phyloP scores from a whole-genome alignment of 2,329 filamentous ascomycete genomes.

The Cadophora gregata region DNA sequence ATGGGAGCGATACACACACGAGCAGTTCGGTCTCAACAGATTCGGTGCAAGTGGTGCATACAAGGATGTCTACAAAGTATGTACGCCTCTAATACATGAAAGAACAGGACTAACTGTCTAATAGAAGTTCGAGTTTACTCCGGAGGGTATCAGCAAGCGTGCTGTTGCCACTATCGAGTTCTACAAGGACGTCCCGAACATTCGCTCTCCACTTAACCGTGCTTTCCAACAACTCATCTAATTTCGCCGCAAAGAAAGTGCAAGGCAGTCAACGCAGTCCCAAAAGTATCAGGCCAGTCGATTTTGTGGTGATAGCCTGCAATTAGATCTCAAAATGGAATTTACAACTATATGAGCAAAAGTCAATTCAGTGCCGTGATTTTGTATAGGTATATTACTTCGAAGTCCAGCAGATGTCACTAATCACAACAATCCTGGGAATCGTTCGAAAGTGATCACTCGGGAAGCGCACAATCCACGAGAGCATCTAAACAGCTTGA shows the following conservation, averaged over 20 bases:
- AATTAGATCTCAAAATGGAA: slow-evolving; percentile 31
- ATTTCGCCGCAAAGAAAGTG: slow-evolving; percentile 36
- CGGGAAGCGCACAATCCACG: neutral
- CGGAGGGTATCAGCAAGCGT: slow-evolving; percentile 95
- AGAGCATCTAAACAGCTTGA: neutral
- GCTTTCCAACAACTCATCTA: slow-evolving; percentile 98
- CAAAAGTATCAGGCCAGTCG: neutral
- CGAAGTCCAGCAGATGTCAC: neutral
- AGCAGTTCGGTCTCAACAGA: slow-evolving; percentile 99
- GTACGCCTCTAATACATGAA: slow-evolving; percentile 40
- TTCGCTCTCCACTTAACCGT: slow-evolving; percentile 94
- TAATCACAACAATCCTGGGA: neutral
- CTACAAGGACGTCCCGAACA: slow-evolving; percentile 91
- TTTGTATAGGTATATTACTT: neutral
- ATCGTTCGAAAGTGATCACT: neutral
- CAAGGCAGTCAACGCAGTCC: neutral
- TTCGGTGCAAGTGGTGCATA: slow-evolving; percentile 98
- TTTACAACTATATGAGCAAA: slow-evolving; percentile 16
- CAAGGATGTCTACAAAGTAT: slow-evolving; percentile 94
- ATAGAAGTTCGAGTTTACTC: slow-evolving; percentile 99
- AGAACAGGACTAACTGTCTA: slow-evolving; percentile 48
- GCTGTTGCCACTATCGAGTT: slow-evolving; percentile 91
- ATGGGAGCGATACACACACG: slow-evolving; percentile 98
- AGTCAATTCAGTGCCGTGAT: no score
- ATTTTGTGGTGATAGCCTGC: slow-evolving; percentile 23